Conservation (phyloP, 345 rosid genomes). For the Crucihimalaya himalaica region DNA sequence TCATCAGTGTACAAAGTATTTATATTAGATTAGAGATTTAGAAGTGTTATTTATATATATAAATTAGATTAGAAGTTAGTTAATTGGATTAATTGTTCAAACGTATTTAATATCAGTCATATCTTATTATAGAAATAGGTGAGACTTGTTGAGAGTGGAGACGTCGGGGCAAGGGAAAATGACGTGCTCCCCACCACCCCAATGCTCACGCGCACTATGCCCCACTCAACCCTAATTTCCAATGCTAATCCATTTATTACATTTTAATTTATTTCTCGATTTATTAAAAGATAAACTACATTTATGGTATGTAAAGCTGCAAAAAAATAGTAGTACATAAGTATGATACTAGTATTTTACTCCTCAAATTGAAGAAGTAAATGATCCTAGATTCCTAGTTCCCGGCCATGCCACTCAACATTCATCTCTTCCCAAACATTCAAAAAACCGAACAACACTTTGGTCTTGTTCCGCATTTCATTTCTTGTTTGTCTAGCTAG, state of each 20-base stretch:
- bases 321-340: background rate
- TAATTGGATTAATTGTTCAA: background rate
- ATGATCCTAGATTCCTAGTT: conserved; percentile 1
- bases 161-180: conserved; percentile 32
- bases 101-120: conserved; percentile 17
- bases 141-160: conserved; percentile 23
- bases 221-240: conserved; percentile 39
- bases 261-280: background rate
- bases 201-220: conserved; percentile 40
- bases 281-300: background rate
- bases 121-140: conserved; percentile 20
- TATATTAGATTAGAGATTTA: background rate
- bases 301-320: background rate
- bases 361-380: background rate
- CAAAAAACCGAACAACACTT: background rate
- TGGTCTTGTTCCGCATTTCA: conserved; percentile 6
- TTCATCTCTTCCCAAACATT: conserved; percentile 9
- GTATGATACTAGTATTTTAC: background rate
- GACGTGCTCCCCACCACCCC: conserved; percentile 40
- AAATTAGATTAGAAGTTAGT: conserved; percentile 3
- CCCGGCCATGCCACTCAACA: background rate
- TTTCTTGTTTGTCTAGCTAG: background rate
- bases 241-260: background rate
- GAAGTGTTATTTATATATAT: background rate
- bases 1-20: background rate